These are phyloP conservation scores for Pueraria montana DNA, from an alignment of 306 rosid genomes.

Conservation along the genomic window DNA sequence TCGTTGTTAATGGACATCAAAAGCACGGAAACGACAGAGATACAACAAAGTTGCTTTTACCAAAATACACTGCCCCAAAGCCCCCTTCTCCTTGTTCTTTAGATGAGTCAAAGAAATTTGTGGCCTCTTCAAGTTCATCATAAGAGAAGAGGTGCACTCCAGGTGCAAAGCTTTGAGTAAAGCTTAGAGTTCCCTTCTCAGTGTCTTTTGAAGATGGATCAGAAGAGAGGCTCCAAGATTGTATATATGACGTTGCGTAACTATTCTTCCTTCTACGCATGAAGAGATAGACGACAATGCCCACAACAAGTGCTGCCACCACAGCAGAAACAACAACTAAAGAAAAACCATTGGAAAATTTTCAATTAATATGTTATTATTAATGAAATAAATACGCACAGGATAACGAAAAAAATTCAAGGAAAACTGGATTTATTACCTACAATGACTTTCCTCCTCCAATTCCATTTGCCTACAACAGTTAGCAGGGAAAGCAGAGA, in stretches of 20 bases:
- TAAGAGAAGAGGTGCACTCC: constrained; percentile 68
- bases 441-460: background rate
- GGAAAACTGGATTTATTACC: constrained; percentile 58
- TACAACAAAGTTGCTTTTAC: constrained; percentile 49
- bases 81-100: constrained; percentile 92
- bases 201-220: constrained; percentile 50
- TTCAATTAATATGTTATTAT: background rate
- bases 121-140: constrained; percentile 78
- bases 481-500: constrained; percentile 21
- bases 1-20: constrained; percentile 11
- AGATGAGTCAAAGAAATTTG: constrained; percentile 63
- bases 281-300: background rate
- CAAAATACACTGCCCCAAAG: constrained; percentile 83
- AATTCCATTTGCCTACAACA: constrained; percentile 19
- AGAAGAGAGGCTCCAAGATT: constrained; percentile 57
- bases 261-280: constrained; percentile 42
- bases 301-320: background rate
- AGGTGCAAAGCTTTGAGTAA: constrained; percentile 53
- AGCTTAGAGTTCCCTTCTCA: constrained; percentile 66
- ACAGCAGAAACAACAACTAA: constrained; percentile 39
- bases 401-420: background rate
- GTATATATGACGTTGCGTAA: constrained; percentile 44
- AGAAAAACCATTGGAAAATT: constrained; percentile 11
- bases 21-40: background rate
- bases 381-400: background rate